Evolutionary conservation across 2,329 filamentous ascomycete genomes (phyloP).

Genomic region (Hypoxylon sp.): DNA sequence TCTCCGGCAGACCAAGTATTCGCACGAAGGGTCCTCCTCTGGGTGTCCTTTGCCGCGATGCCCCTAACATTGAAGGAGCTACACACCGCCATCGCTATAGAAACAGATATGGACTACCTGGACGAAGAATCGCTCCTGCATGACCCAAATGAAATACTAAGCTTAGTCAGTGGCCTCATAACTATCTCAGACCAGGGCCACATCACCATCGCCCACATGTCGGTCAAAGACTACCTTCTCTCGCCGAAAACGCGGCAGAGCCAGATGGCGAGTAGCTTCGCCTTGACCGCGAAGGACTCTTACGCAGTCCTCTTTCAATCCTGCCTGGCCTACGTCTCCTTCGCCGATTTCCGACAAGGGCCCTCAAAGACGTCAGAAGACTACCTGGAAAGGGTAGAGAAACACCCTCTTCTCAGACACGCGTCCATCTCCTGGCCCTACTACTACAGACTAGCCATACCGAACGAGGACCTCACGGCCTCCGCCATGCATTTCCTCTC

Average conservation of each 20-base stretch:
- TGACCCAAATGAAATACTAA: conserved; percentile 22
- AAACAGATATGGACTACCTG: conserved; percentile 2
- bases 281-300: neutral
- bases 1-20: conserved; percentile 4
- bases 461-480: conserved; percentile 2
- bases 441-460: conserved; percentile 15
- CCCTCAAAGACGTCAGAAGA: conserved; percentile 10
- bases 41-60: conserved; percentile 21
- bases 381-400: conserved; percentile 10
- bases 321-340: conserved; percentile 27
- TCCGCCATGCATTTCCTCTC: conserved; percentile 7
- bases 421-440: conserved; percentile 27
- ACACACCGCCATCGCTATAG: conserved; percentile 28
- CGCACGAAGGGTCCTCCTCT: conserved; percentile 21
- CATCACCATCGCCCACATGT: conserved; percentile 27
- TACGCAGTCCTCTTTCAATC: conserved; percentile 4
- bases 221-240: conserved; percentile 25
- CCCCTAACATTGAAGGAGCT: conserved; percentile 27
- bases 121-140: conserved; percentile 26
- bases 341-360: conserved; percentile 7
- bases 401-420: conserved; percentile 16
- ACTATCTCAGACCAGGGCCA: conserved; percentile 18
- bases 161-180: conserved; percentile 18
- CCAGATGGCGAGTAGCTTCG: conserved; percentile 4
- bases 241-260: conserved; percentile 6